These are phyloP conservation scores for Ophiognomonia clavigignenti-juglandacearum DNA, from an alignment of 2,329 filamentous ascomycete genomes.

Conservation along the genomic window DNA sequence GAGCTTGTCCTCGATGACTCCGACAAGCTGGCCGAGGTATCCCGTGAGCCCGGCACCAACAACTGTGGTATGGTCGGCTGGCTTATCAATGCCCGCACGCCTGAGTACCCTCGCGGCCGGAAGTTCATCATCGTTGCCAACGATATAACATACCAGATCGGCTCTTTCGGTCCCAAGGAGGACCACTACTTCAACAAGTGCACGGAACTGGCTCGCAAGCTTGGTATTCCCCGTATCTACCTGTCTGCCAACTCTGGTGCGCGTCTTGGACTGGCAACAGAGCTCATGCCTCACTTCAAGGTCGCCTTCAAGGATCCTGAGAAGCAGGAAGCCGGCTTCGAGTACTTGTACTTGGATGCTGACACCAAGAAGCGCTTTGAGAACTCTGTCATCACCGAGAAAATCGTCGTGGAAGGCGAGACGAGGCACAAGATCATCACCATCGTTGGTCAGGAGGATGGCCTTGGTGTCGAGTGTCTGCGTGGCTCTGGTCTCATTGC, in stretches of 20 bases:
- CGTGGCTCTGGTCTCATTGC: conserved; percentile 97
- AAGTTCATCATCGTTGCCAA: conserved; percentile 97
- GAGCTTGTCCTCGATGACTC: conserved; percentile 94
- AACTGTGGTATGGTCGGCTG: conserved; percentile 97
- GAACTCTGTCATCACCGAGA: conserved; percentile 83
- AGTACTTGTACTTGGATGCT: conserved; percentile 90
- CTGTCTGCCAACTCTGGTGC: conserved; percentile 98
- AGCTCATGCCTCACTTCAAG: conserved; percentile 94
- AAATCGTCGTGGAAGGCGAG: conserved; percentile 81
- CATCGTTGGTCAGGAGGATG: conserved; percentile 88
- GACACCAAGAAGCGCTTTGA: conserved; percentile 84
- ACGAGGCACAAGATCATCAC: conserved; percentile 91
- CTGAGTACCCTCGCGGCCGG: conserved; percentile 88
- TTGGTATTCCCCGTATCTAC: conserved; percentile 95
- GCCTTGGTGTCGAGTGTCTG: conserved; percentile 94
- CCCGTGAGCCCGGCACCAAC: conserved; percentile 92
- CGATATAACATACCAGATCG: conserved; percentile 99
- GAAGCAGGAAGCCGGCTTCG: conserved; percentile 86
- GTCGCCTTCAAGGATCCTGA: conserved; percentile 88
- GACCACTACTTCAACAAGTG: conserved; percentile 99
- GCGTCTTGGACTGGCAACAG: conserved; percentile 91
- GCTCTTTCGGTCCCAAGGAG: conserved; percentile 92
- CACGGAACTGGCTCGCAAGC: conserved; percentile 87
- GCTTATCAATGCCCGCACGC: conserved; percentile 90
- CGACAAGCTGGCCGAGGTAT: conserved; percentile 87